Conservation (phyloP, 1,284 basidiomycete genomes). For the Ceratobasidium sp. region DNA sequence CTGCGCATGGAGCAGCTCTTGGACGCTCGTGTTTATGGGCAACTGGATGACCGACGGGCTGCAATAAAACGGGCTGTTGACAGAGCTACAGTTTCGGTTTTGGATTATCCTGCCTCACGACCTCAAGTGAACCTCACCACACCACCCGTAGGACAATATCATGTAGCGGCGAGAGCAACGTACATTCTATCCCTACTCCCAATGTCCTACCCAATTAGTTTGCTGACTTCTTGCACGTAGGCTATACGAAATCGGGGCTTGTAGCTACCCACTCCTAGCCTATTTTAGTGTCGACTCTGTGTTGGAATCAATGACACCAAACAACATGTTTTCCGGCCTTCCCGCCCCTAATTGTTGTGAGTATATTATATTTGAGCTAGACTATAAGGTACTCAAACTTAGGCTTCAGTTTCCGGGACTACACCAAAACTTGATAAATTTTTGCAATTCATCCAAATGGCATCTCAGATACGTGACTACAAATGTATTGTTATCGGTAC, state of each 20-base stretch:
- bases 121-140: not conserved
- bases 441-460: conserved; percentile 5
- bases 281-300: conserved; percentile 17
- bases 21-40: conserved; percentile 40
- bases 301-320: conserved; percentile 1
- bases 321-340: not conserved
- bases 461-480: conserved; percentile 20
- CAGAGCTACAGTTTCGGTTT: conserved; percentile 22
- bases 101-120: conserved; percentile 15
- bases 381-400: conserved; percentile 12
- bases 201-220: not conserved
- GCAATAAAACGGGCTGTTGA: not conserved
- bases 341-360: conserved; percentile 22
- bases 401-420: conserved; percentile 1
- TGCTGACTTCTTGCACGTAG: not conserved
- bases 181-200: not conserved
- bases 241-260: conserved; percentile 18
- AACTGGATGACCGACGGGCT: not conserved
- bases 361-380: not conserved
- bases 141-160: conserved; percentile 2
- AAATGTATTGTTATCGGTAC: conserved; percentile 37
- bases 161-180: conserved; percentile 16
- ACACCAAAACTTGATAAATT: conserved; percentile 24
- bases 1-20: conserved; percentile 42
- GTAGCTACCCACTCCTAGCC: conserved; percentile 1